A percentile compares a stretch with the other conserved stretches of the same genome.
Evolutionary conservation across 2,329 filamentous ascomycete genomes (phyloP).

Genomic region (Penicillium sp.): DNA sequence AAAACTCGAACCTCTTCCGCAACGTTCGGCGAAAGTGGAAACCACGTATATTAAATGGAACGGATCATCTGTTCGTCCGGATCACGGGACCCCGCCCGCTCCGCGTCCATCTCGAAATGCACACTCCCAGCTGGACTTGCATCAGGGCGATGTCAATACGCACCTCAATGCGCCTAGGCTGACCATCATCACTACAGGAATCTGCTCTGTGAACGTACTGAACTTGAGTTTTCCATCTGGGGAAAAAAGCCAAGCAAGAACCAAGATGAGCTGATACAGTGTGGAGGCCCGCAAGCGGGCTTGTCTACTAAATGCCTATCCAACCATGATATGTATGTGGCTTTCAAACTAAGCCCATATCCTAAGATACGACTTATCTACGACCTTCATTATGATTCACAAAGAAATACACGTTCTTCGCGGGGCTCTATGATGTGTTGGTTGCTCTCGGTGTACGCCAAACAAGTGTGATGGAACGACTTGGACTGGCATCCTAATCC

Average conservation of each 20-base stretch:
- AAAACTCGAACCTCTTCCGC: conserved; percentile 3
- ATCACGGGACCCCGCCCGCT: background rate
- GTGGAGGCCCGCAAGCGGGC: conserved; percentile 6
- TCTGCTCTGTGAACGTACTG: background rate
- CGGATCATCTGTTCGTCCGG: conserved; percentile 2
- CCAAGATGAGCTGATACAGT: conserved; percentile 3
- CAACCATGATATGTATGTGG: background rate
- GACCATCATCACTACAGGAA: background rate
- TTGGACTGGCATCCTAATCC: conserved; percentile 27
- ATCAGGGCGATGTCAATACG: background rate
- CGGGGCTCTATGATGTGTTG: background rate
- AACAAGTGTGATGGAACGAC: background rate
- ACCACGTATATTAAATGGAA: conserved; percentile 3
- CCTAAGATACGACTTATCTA: background rate
- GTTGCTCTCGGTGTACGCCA: background rate
- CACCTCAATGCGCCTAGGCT: background rate
- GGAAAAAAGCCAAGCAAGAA: background rate
- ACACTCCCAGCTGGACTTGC: conserved; percentile 2
- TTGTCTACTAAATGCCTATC: conserved; percentile 1
- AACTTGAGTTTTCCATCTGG: background rate
- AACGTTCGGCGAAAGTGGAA: background rate
- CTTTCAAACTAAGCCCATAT: background rate
- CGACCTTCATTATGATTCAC: background rate
- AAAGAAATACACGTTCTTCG: background rate
- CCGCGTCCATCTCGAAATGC: conserved; percentile 4